Evolutionary conservation across 2,329 filamentous ascomycete species (phyloP).

Genomic region (Coccinonectria pachysandricola): DNA sequence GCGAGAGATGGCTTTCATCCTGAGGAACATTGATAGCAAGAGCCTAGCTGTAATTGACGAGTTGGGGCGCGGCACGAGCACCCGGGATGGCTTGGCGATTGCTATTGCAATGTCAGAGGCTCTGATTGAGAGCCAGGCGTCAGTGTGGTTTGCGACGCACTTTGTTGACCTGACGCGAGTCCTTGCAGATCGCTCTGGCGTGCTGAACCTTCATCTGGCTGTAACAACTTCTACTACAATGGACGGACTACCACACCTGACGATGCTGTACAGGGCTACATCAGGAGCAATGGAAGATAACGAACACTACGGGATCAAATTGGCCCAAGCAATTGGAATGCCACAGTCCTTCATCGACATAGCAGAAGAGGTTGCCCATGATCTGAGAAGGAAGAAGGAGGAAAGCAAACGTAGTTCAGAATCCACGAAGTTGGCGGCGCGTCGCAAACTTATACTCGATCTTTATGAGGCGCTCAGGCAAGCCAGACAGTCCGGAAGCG

Average conservation of each 20-base stretch:
- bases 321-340: constrained; percentile 66
- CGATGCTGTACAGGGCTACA: constrained; percentile 78
- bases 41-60: constrained; percentile 86
- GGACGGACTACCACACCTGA: constrained; percentile 51
- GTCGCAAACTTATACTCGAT: constrained; percentile 62
- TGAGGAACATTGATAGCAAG: constrained; percentile 66
- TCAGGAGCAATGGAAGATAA: constrained; percentile 60
- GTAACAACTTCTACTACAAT: constrained; percentile 49
- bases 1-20: constrained; percentile 89
- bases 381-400: constrained; percentile 48
- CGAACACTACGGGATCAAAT: constrained; percentile 68
- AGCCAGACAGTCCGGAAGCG: constrained; percentile 51
- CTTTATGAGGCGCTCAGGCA: constrained; percentile 64
- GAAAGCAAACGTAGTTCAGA: constrained; percentile 48
- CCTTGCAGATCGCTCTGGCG: constrained; percentile 63
- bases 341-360: constrained; percentile 56
- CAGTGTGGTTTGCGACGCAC: constrained; percentile 91
- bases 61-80: constrained; percentile 82
- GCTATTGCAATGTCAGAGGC: constrained; percentile 85
- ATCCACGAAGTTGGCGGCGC: constrained; percentile 47
- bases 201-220: constrained; percentile 72
- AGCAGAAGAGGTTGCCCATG: constrained; percentile 56
- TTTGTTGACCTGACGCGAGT: constrained; percentile 75
- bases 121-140: constrained; percentile 64
- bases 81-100: constrained; percentile 78